phyloP scores from a whole-genome alignment of 208 protist genomes.

The Trypanosomatidae sp. region DNA sequence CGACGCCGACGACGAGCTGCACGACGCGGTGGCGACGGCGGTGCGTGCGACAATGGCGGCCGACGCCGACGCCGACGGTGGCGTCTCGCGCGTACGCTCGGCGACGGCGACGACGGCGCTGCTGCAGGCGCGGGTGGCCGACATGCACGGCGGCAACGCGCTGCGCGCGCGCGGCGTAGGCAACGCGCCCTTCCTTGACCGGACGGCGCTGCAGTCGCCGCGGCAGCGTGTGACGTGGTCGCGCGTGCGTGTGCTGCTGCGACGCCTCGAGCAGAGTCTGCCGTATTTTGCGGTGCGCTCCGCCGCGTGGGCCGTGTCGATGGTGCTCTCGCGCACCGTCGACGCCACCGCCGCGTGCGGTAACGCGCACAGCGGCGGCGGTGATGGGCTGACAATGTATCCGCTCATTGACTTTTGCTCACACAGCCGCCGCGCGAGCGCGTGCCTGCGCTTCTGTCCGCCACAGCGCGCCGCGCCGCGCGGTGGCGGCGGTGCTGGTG shows the following conservation, averaged over 20 bases:
- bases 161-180: slow-evolving; percentile 26
- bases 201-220: slow-evolving; percentile 15
- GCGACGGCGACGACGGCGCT: slow-evolving; percentile 4
- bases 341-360: slow-evolving; percentile 5
- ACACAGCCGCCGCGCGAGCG: slow-evolving; percentile 52
- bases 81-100: too few species aligned
- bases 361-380: slow-evolving; percentile 13
- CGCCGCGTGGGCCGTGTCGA: slow-evolving; percentile 62
- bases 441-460: slow-evolving; percentile 8
- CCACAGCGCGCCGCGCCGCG: not conserved
- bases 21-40: slow-evolving; percentile 2
- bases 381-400: slow-evolving; percentile 35
- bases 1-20: slow-evolving; percentile 18
- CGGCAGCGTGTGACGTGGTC: slow-evolving; percentile 53
- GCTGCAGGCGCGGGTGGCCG: slow-evolving; percentile 26
- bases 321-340: slow-evolving; percentile 52
- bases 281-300: slow-evolving; percentile 74
- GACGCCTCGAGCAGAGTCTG: slow-evolving; percentile 60
- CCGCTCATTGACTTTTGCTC: slow-evolving; percentile 77
- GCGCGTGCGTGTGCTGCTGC: slow-evolving; percentile 26
- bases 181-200: slow-evolving; percentile 67
- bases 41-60: slow-evolving; percentile 3
- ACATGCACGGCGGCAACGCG: slow-evolving; percentile 70
- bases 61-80: too few species aligned
- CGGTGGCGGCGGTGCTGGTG: too few species aligned